Evolutionary conservation across 73 alveolate species (phyloP), one percentile per base, ranked within the genome.

Genomic region (Uronychia binucleata): DNA sequence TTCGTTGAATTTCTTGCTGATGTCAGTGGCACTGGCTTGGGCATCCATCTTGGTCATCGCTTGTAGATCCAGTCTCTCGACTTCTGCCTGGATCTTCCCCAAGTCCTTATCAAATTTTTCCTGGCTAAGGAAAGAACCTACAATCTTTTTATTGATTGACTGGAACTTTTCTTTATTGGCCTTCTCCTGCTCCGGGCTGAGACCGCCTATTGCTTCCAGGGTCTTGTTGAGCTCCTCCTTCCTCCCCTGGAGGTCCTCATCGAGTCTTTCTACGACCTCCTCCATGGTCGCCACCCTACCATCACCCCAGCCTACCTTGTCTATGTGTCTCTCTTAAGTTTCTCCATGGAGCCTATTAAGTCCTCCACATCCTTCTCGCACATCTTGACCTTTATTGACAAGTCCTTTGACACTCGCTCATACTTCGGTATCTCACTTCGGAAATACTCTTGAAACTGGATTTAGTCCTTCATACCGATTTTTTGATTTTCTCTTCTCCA

Each of bases 341-440:
- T 46, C 19, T 46, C 67, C 67, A 46, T 46, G 5, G 67, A 46
- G 19, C n/a, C 5, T 46, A 46, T 46, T 19, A 46, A 46, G 19
- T 46, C 67, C 19, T 46, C 67, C 19, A 46, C 67, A 46, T 46
- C 67, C 19, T 46, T 46, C 19, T 46, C 67, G 19, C 67, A 46
- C 67, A 46, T 46, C 67, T 46, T 46, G n/a, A 46, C 67, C 19
- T 46, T 46, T 5, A 46, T 46, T 11, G 81, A 26, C 27, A 75
- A 30, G 28, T 75, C 81, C 58, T 75, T 75, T 1, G 81, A 28
- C 5, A 75, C 28, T 30, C 81, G 25, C 27, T 75, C 81, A 75
- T 75, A 75, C 27, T 75, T 75, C 1, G 81, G 81, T 28, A 75
- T 75, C 58, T 75, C 81, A 30, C 32, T 75, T 30, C 32, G 8